These are phyloP conservation scores for Aspergillus sp. DNA, from an alignment of 2,329 filamentous ascomycete genomes.

Conservation along the genomic window DNA sequence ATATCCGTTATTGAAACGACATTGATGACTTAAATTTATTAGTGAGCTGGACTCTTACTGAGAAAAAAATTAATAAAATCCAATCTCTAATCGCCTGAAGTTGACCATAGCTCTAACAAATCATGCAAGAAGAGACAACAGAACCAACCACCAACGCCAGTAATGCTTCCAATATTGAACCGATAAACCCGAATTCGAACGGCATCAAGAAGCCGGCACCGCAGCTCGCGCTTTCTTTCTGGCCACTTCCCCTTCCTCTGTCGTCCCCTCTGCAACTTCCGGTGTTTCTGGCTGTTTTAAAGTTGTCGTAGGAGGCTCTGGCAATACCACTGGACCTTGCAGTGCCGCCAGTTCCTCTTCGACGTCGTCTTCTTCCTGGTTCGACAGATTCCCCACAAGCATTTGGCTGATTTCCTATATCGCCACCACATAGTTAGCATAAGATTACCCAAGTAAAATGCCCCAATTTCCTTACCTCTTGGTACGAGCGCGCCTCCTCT, in stretches of 20 bases:
- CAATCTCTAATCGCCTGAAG: not conserved
- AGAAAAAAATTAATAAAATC: slow-evolving; percentile 6
- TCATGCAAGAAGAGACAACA: not conserved
- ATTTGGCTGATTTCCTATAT: slow-evolving; percentile 82
- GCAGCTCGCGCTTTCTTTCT: slow-evolving; percentile 12
- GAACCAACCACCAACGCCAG: slow-evolving; percentile 18
- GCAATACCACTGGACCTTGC: slow-evolving; percentile 28
- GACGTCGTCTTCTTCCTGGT: slow-evolving; percentile 94
- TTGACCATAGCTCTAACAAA: not conserved
- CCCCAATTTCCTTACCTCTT: slow-evolving; percentile 54
- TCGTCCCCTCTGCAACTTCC: slow-evolving; percentile 20
- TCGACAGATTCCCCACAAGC: slow-evolving; percentile 79
- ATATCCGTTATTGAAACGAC: not conserved
- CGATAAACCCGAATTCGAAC: not conserved
- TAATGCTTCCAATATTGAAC: slow-evolving; percentile 13
- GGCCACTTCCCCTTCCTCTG: slow-evolving; percentile 25
- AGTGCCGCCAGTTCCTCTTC: slow-evolving; percentile 88
- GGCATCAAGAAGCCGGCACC: slow-evolving; percentile 7
- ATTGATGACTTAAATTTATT: not conserved
- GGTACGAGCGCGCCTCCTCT: slow-evolving; percentile 84
- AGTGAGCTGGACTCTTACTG: slow-evolving; percentile 5
- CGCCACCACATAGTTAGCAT: slow-evolving; percentile 3
- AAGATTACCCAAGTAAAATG: not conserved
- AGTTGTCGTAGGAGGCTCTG: slow-evolving; percentile 32
- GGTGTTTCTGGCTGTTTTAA: slow-evolving; percentile 11